Evolutionary conservation across 306 rosid genomes (phyloP), one percentile per base, ranked within the genome.

Genomic region (Argentina anserina): DNA sequence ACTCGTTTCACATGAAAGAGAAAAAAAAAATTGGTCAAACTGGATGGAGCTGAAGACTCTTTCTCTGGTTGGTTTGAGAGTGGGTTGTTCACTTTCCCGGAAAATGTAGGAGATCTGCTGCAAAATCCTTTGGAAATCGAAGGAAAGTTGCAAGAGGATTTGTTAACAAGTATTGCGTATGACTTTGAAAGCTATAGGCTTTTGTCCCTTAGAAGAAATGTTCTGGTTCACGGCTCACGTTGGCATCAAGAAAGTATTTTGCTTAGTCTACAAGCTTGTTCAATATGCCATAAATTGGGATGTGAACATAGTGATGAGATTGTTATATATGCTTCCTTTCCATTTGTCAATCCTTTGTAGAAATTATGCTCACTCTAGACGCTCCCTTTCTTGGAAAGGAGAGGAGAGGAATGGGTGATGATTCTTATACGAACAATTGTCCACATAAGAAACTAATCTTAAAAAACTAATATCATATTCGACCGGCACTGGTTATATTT

Each of bases 231-330:
- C 33, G 31, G 66, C 66, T 7, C 46, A 69, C 73, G 31, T 69
- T 12, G 62, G 61, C 6, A 7, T n/a, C 3, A n/a, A 69, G 62
- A 49, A 50, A 7, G 42, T 29, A 21, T 37, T n/a, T 69, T 3
- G 34, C 63, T 69, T 69, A 69, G 74, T 6, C n/a, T 34, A 50
- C 23, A 50, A 69, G 73, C n/a, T 69, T 50, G 34, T n/a, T 69
- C 5, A 7, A 33, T 31, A 3, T 33, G 36, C 17, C 36, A 26
- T 6, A 12, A 60, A 60, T 15, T 40, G 33, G 65, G 45, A 36
- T 62, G 67, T 20, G 68, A 63, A 63, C 18, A 3, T 17, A 2
- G 56, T 50, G 8, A 36, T 63, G 68, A 37, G 46, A n/a, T 37
- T n/a, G 46, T 37, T 39, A 26, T 26, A 25, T 26, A 36, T 36